phyloP scores from a whole-genome alignment of 148 eudicot species.

The Amaranthus cruentus region DNA sequence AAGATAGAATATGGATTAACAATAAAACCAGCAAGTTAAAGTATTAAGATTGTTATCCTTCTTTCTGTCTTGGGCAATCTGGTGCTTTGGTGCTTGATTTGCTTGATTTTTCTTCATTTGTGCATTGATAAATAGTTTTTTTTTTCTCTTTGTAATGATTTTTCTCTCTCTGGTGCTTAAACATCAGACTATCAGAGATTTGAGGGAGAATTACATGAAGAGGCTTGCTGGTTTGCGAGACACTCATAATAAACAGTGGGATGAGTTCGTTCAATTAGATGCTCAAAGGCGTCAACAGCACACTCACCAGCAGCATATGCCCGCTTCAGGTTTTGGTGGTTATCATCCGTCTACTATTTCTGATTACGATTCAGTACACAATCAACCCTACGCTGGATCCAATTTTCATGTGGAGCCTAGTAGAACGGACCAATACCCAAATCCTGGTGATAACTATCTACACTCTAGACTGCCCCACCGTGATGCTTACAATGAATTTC shows the following conservation, averaged over 20 bases:
- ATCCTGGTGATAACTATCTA: slow-evolving; percentile 44
- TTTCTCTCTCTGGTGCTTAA: slow-evolving; percentile 14
- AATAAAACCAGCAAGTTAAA: too few relatives aligned
- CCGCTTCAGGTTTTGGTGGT: slow-evolving; percentile 51
- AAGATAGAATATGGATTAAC: too few relatives aligned
- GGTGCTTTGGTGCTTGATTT: too few relatives aligned
- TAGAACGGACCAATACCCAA: slow-evolving; percentile 47
- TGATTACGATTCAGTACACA: slow-evolving; percentile 47
- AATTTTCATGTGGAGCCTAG: slow-evolving; percentile 43
- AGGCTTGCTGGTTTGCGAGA: slow-evolving; percentile 43
- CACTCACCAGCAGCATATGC: slow-evolving; percentile 40
- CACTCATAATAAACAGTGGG: slow-evolving; percentile 78
- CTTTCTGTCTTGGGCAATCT: too few relatives aligned
- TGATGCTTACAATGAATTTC: slow-evolving; percentile 51
- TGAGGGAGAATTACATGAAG: slow-evolving; percentile 61
- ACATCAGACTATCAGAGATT: slow-evolving; percentile 56
- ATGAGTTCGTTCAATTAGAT: slow-evolving; percentile 65
- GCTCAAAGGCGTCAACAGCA: slow-evolving; percentile 54
- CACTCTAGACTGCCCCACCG: slow-evolving; percentile 42
- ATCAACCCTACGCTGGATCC: slow-evolving; percentile 42
- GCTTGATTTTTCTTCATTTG: too few relatives aligned
- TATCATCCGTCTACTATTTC: slow-evolving; percentile 50
- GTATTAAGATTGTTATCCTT: too few relatives aligned
- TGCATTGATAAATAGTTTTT: background rate
- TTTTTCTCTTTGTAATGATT: background rate